Evolutionary conservation across 495 filamentous ascomycete genomes (phyloP), one percentile per base, ranked within the genome.

Genomic region (Annulohypoxylon moriforme): DNA sequence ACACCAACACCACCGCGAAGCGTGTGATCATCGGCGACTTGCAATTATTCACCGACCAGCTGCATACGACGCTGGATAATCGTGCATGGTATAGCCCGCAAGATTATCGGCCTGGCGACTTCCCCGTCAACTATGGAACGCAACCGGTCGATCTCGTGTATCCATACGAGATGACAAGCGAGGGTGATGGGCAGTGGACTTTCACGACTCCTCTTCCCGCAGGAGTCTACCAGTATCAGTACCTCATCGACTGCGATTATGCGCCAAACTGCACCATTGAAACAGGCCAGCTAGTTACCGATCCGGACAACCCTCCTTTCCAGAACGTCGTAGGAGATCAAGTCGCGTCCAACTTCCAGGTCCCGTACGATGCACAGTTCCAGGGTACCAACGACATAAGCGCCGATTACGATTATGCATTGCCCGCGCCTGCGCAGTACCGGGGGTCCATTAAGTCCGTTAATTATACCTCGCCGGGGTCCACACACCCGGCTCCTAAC

Each of bases 271-370:
- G 77, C 69, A 76, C 58, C 68, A 77, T 79, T 60, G 77, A 71
- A 18, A 76, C 77, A 1, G 77, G 77, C 59, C 73, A 79, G 55
- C 72, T 77, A 14, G 77, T 79, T 55, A 69, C 73, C 64, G 77
- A 79, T 52, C 77, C 77, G 2, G 77, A 79, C 25, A 47, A 76
- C 27, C 75, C 68, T 11, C 77, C 77, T 14, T 79, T 79, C 40
- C 46, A 69, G 38, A 79, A 79, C 31, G 77, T 79, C 11, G 50
- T 49, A 3, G 77, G 77, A 2, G 77, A 79, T 31, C 75, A 77
- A 29, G 73, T 79, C 8, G 60, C 75, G 18, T 79, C 77, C n/a
- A 79, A 67, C 67, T 79, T 79, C 73, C 77, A 79, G 34, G 77
- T 79, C n/a, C 77, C 77, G 38, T 79, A 71, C 47, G 67, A 77